phyloP scores from a whole-genome alignment of 305 asterid species.

The Lippia alba region DNA sequence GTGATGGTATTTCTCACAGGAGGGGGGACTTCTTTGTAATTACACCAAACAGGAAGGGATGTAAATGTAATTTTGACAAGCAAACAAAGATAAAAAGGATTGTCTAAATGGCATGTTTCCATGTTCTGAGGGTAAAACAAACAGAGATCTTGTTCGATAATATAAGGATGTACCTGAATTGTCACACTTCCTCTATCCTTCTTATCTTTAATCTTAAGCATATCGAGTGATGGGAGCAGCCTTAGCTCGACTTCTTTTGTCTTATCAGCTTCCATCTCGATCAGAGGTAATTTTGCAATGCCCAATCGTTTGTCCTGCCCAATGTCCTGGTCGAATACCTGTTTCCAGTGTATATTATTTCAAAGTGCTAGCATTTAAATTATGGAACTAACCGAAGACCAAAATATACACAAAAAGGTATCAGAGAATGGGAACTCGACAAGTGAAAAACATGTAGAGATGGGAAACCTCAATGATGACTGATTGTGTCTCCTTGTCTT shows the following conservation, averaged over 20 bases:
- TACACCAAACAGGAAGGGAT: too few species aligned
- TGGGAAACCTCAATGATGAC: conserved; percentile 74
- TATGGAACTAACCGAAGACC: conserved; percentile 21
- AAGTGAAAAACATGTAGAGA: conserved; percentile 19
- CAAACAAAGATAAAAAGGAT: too few species aligned
- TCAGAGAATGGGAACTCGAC: conserved; percentile 11
- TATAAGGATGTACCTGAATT: conserved; percentile 47
- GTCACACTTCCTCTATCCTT: conserved; percentile 86
- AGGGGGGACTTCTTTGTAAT: too few species aligned
- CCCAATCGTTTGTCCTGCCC: conserved; percentile 94
- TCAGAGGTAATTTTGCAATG: conserved; percentile 67
- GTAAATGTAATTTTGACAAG: too few species aligned
- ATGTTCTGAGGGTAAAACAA: not conserved
- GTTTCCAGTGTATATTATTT: conserved; percentile 20
- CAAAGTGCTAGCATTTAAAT: conserved; percentile 3
- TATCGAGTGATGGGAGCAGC: conserved; percentile 82
- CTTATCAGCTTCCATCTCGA: conserved; percentile 70
- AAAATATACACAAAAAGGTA: not conserved
- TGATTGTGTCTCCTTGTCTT: conserved; percentile 97
- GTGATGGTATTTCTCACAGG: too few species aligned
- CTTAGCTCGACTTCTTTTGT: conserved; percentile 64
- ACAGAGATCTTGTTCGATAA: conserved; percentile 3
- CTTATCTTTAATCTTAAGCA: conserved; percentile 88
- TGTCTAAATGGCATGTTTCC: not conserved
- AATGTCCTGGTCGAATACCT: conserved; percentile 92